Evolutionary conservation across 805 yeast species (phyloP), one percentile per base, ranked within the genome.

Genomic region (Candida vartiovaarae): DNA sequence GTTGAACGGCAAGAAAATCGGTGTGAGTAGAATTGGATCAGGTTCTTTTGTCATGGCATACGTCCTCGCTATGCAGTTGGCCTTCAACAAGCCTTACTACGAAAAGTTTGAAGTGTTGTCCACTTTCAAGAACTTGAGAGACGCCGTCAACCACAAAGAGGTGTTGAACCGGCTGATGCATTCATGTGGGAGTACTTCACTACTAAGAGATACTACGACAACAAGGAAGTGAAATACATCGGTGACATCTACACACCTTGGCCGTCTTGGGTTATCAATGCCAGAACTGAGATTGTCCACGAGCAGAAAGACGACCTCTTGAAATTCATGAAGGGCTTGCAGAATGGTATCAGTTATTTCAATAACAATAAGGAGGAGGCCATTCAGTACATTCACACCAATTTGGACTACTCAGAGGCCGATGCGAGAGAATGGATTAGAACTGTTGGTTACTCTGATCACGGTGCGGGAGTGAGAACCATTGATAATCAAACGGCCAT

Each of bases 121-220:
- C 51, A 85, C 75, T 48, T 89, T 89, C 66, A 73, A 75, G 57
- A 85, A 84, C 57, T 71, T 89, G 55, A 72, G 97, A 49, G 86
- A 78, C 49, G 80, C 89, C 2, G 97, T 89, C 33, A 87, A 87
- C 63, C 64, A 66, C 52, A 65, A 63, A 47, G 70, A 63, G 9
- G 60, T 3, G 69, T 72, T 24, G 63, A 61, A 29, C 60, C 70
- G 23, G 71, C 82, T 32, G 96, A 89, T 58, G 95, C 91, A 3
- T 89, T 89, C 63, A 84, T 90, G 95, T 89, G 97, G 97, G 97
- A 89, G 58, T 75, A 84, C 63, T 89, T 89, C 68, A 89, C 97
- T 1, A 79, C 90, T 31, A 89, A 89, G 59, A 78, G 77, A 60
- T 89, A 85, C 66, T 87, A 84, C 61, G 96, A 86, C 56, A 73